phyloP scores from a whole-genome alignment of 768 basidiomycete genomes.

The Rhodotorula babjevae region DNA sequence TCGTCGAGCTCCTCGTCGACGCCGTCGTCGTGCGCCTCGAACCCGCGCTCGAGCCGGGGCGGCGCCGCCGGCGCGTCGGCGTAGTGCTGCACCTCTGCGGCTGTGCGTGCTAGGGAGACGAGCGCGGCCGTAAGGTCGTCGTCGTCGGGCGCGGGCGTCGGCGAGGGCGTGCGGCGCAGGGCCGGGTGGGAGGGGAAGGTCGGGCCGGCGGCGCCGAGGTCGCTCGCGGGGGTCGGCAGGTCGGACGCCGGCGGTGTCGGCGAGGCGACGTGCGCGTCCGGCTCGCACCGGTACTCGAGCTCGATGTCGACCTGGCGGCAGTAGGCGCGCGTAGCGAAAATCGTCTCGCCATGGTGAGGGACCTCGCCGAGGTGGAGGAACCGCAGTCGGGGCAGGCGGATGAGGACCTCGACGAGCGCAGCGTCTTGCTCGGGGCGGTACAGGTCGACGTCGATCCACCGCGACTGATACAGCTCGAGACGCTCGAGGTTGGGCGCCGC shows the following conservation, averaged over 20 bases:
- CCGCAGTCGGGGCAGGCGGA: not conserved
- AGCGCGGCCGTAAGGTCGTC: not conserved
- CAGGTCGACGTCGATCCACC: not conserved
- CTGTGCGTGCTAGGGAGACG: not conserved
- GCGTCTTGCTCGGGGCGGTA: not conserved
- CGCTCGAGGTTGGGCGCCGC: not conserved
- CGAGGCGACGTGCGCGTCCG: too few species aligned
- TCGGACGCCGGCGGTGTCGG: too few species aligned
- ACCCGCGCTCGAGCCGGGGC: not conserved
- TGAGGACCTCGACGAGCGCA: not conserved
- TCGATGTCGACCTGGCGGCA: not conserved
- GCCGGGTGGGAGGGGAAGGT: not conserved
- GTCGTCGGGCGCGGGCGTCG: not conserved
- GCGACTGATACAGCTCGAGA: not conserved
- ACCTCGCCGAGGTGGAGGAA: not conserved
- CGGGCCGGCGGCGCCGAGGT: not conserved
- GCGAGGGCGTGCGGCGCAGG: not conserved
- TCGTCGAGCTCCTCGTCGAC: not conserved
- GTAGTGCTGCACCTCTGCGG: not conserved
- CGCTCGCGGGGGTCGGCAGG: not conserved
- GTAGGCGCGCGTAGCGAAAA: not conserved
- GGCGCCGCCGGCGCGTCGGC: not conserved
- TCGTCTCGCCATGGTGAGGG: not conserved
- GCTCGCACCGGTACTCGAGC: not conserved
- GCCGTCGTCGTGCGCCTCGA: not conserved